A percentile compares a stretch with the other conserved stretches of the same genome.
phyloP scores from a whole-genome alignment of 2,329 filamentous ascomycete species.

The Dactylellina sp. region DNA sequence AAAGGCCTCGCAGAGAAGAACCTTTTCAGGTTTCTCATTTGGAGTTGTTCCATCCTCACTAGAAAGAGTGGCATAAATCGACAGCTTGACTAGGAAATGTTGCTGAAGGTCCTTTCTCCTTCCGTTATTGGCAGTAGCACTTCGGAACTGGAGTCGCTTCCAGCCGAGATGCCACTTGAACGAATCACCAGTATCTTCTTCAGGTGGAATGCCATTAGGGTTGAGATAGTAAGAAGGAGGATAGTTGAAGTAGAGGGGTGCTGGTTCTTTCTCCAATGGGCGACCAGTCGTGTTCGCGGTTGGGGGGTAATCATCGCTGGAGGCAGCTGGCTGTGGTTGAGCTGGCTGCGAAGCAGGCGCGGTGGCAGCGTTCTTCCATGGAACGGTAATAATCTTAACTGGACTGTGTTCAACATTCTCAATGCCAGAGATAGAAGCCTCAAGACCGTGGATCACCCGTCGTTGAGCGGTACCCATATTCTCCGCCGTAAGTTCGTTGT shows the following conservation, averaged over 20 bases:
- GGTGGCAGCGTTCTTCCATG: constrained; percentile 94
- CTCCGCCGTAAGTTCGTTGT: constrained; percentile 83
- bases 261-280: constrained; percentile 80
- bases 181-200: constrained; percentile 83
- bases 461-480: constrained; percentile 65
- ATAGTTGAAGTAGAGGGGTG: constrained; percentile 69
- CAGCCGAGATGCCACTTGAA: constrained; percentile 93
- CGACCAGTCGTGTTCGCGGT: constrained; percentile 45
- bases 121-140: constrained; percentile 95
- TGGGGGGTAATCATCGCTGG: constrained; percentile 40
- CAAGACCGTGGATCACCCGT: constrained; percentile 65
- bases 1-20: constrained; percentile 82
- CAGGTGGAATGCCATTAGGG: constrained; percentile 58
- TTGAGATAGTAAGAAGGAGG: constrained; percentile 74
- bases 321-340: constrained; percentile 8
- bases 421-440: constrained; percentile 89
- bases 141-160: constrained; percentile 92
- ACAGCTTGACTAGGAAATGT: constrained; percentile 90
- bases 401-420: constrained; percentile 93
- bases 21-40: constrained; percentile 69
- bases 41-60: constrained; percentile 71
- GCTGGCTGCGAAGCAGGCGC: constrained; percentile 70
- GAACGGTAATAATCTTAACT: constrained; percentile 94
- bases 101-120: constrained; percentile 94
- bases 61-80: constrained; percentile 80